phyloP scores from a whole-genome alignment of 176 grass and related monocot genomes.

The Cocos nucifera region DNA sequence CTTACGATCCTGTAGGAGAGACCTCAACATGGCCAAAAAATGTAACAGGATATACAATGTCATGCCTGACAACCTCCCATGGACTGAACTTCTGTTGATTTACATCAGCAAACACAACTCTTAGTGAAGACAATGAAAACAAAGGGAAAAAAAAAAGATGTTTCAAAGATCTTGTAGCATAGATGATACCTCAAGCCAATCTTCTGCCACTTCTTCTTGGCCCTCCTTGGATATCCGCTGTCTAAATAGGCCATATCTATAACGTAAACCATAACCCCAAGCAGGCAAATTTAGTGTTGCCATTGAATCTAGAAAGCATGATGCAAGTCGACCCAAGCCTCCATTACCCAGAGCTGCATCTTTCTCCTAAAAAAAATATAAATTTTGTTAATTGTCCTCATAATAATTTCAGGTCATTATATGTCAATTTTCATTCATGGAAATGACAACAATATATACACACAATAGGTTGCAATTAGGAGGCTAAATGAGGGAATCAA shows the following conservation, averaged over 20 bases:
- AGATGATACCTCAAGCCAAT: slow-evolving; percentile 84
- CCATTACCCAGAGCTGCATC: slow-evolving; percentile 94
- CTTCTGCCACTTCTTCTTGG: slow-evolving; percentile 90
- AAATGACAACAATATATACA: no score
- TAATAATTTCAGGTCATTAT: no score
- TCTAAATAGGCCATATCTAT: slow-evolving; percentile 92
- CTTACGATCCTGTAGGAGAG: slow-evolving; percentile 76
- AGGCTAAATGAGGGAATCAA: no score
- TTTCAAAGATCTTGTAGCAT: not conserved
- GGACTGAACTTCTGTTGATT: slow-evolving; percentile 83
- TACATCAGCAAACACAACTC: slow-evolving; percentile 11
- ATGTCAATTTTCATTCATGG: no score
- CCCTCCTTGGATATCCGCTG: slow-evolving; percentile 64
- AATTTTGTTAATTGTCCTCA: not conserved
- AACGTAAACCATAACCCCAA: slow-evolving; percentile 96
- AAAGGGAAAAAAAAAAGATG: slow-evolving; percentile 3
- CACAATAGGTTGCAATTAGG: no score
- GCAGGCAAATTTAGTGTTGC: slow-evolving; percentile 89
- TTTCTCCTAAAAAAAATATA: slow-evolving; percentile 46
- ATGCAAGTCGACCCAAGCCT: slow-evolving; percentile 95
- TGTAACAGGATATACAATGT: slow-evolving; percentile 72
- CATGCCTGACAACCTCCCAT: slow-evolving; percentile 97
- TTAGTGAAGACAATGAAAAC: slow-evolving; percentile 9
- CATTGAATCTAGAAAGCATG: slow-evolving; percentile 98
- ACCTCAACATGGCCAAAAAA: slow-evolving; percentile 90